Percentiles rank a stretch among this genome's conserved stretches.
phyloP scores from a whole-genome alignment of 2,329 filamentous ascomycete species.

The Colletotrichum endophyticum region DNA sequence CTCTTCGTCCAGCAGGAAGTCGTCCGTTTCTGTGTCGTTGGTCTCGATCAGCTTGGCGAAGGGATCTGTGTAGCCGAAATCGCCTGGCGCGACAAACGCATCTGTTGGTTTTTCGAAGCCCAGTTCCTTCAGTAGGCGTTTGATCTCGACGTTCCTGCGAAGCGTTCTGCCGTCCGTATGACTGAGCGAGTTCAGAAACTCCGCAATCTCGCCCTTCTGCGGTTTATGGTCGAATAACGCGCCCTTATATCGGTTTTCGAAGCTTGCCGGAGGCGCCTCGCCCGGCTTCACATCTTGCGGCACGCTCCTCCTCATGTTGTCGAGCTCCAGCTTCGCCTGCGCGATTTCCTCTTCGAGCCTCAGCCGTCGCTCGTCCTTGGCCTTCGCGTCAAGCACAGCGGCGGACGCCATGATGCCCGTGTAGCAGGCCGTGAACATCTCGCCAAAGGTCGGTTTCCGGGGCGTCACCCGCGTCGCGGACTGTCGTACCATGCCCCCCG shows the following conservation, averaged over 20 bases:
- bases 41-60: conserved; percentile 33
- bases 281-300: conserved; percentile 19
- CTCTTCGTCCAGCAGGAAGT: not conserved
- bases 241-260: conserved; percentile 14
- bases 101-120: not conserved
- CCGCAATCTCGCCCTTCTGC: not conserved
- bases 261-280: conserved; percentile 28
- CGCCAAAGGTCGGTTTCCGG: conserved; percentile 53
- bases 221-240: not conserved
- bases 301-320: conserved; percentile 35
- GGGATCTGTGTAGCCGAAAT: conserved; percentile 1
- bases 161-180: not conserved
- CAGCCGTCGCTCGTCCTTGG: conserved; percentile 61
- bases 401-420: conserved; percentile 71
- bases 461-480: conserved; percentile 53
- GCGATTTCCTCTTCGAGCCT: conserved; percentile 68
- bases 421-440: conserved; percentile 70
- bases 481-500: conserved; percentile 53
- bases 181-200: conserved; percentile 9
- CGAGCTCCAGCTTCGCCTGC: conserved; percentile 54
- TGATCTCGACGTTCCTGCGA: not conserved
- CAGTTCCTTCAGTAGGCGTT: not conserved
- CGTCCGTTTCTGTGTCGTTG: not conserved
- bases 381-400: conserved; percentile 63
- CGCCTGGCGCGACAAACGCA: not conserved